Evolutionary conservation across 148 eudicot genomes (phyloP), one percentile per base, ranked within the genome.

Genomic region (Limonium bicolor): DNA sequence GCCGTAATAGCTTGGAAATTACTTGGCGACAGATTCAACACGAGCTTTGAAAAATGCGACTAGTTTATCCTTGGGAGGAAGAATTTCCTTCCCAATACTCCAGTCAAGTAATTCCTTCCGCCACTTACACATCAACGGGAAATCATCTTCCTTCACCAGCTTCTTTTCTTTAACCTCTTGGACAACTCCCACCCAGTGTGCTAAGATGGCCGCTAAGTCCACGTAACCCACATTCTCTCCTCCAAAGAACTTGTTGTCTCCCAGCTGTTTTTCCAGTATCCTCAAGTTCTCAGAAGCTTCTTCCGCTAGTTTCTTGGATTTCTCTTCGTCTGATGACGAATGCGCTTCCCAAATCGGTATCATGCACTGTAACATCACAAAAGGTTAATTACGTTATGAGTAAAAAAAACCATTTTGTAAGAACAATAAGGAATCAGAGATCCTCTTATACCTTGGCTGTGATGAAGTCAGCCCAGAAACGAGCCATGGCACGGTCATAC

Each of bases 391-490:
- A 9, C 12, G 6, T 12, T 11, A 6, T 11, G 16, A 20, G 7
- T 3, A 18, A 19, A 38, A 7, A 7, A 21, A 38, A 36, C 5
- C 16, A 38, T 5, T 18, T 2, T 7, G 22, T 6, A 12, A 14
- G 6, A 18, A 7, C 2, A 37, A 17, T 3, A n/a, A n/a, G n/a
- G 38, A 4, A 7, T 2, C 4, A 4, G 11, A 6, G 4, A 3
- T 34, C 4, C 15, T 12, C 7, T 6, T 5, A 11, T 2, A 67
- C 72, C 67, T 61, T 61, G 0, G 51, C 67, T 22, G 56, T 63
- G 1, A 67, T 16, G 41, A 60, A 67, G 27, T 44, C 58, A 46
- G 64, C 58, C 73, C 68, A 68, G 32, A 68, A 68, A n/a, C 68
- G 60, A 1, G 65, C 68, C 51, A 28, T 19, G 34, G 73, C 64